Base-by-base conservation (phyloP, 768 basidiomycete species). In the Boletellus ananas region DNA sequence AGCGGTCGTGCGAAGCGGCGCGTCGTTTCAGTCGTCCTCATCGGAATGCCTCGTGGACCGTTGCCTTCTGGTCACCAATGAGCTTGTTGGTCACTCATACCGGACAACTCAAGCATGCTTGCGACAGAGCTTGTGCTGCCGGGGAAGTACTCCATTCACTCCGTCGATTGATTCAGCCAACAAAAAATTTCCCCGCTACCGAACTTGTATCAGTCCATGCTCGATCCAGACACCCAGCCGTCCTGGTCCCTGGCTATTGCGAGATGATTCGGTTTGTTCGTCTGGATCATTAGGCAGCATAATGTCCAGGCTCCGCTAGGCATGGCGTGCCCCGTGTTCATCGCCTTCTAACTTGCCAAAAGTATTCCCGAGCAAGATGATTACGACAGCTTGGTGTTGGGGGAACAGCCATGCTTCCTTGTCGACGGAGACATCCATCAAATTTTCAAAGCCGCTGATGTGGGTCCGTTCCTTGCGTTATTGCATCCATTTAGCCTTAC, bases 341-440 rank as follows among this genome's bases (percentile, higher is more conserved):
- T 17, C 16, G 11, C 9, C 25, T 38, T 21, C 43, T 31, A 73
- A 72, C 73, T 74, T 60, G 62, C 72, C 23, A 62, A 65, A 43
- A 61, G 51, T 25, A 48, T 79, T 2, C 72, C 68, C 52, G 61
- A 67, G 29, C 67, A 72, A 41, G 67, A 72, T 40, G 67, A 65
- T 18, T 75, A 77, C 43, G 64, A 72, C 45, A 70, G 63, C 36
- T 61, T 72, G 11, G 69, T 74, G 27, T 61, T 79, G 33, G 65
- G 69, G 38, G 77, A 77, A 47, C 77, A n/a, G 11, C 7, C 29
- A 7, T 29, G 8, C 79, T 3, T 71, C 67, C 3, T 27, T 33
- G 34, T 43, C 69, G 45, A 65, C 56, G 9, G 36, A 58, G 3
- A 64, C 64, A 2, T 60, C 65, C 12, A 67, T 77, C 43, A n/a